Conservation (phyloP, 345 rosid species). For the Geranium rotundifolium region DNA sequence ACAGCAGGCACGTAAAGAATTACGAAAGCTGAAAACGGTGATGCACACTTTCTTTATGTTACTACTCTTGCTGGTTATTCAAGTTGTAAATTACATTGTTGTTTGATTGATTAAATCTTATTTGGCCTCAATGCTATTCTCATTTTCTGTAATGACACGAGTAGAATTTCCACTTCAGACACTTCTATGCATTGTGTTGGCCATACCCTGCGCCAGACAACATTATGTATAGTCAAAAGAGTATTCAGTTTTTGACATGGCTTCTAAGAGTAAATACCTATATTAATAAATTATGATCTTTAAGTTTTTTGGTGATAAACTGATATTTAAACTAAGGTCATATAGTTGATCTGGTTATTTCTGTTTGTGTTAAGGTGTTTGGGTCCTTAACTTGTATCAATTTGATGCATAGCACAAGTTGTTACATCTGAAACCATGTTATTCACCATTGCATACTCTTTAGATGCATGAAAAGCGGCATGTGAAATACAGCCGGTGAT, state of each 20-base stretch:
- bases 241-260: too few relatives aligned
- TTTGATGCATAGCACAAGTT: too few relatives aligned
- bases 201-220: too few relatives aligned
- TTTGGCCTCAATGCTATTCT: neutral
- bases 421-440: neutral
- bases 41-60: slow-evolving; percentile 3
- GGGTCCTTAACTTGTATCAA: neutral
- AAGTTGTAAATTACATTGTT: slow-evolving; percentile 3
- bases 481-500: neutral
- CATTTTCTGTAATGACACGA: neutral
- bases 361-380: neutral
- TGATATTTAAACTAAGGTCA: too few relatives aligned
- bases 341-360: neutral
- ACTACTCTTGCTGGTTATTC: slow-evolving; percentile 2
- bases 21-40: slow-evolving; percentile 75
- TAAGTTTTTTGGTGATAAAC: neutral
- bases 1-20: slow-evolving; percentile 60
- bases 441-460: neutral
- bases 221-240: too few relatives aligned
- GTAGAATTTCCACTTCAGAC: too few relatives aligned
- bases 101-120: neutral
- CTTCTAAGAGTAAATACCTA: neutral
- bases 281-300: neutral
- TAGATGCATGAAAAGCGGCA: neutral
- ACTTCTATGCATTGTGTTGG: too few relatives aligned